Evolutionary conservation across 129 eudicot genomes (phyloP).

Genomic region (Arctium lappa): DNA sequence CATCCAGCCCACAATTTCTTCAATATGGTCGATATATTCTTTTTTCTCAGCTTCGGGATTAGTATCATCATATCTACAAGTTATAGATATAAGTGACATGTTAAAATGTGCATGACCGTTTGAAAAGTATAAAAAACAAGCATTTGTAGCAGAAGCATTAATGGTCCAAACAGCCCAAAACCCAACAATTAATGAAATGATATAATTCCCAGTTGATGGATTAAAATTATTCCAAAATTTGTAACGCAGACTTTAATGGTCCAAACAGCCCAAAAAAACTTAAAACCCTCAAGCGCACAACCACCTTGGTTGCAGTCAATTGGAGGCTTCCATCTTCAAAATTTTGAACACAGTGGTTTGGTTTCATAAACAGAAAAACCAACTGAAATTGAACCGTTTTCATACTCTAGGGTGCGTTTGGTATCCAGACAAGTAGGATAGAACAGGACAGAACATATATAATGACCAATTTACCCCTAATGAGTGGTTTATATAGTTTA

Average conservation of each 20-base stretch:
- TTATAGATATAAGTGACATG: background rate
- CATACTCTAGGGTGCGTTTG: background rate
- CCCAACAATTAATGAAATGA: background rate
- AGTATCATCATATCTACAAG: conserved; percentile 87
- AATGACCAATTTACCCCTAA: no score
- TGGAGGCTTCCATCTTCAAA: background rate
- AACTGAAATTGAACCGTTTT: background rate
- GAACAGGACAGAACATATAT: no score
- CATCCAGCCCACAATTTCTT: conserved; percentile 96
- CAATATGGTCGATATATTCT: conserved; percentile 93
- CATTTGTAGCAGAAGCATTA: background rate
- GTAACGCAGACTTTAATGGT: background rate
- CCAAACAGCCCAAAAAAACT: background rate
- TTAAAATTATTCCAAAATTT: background rate
- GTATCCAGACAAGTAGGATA: no score
- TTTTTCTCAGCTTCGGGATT: conserved; percentile 99
- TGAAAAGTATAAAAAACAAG: background rate
- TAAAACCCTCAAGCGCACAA: background rate
- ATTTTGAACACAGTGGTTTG: background rate
- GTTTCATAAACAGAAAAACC: background rate
- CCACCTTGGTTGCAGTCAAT: background rate
- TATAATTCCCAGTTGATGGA: background rate
- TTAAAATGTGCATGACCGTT: background rate
- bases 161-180: background rate
- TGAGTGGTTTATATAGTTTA: no score